phyloP scores from a whole-genome alignment of 768 basidiomycete species.

The Serendipita sp. region DNA sequence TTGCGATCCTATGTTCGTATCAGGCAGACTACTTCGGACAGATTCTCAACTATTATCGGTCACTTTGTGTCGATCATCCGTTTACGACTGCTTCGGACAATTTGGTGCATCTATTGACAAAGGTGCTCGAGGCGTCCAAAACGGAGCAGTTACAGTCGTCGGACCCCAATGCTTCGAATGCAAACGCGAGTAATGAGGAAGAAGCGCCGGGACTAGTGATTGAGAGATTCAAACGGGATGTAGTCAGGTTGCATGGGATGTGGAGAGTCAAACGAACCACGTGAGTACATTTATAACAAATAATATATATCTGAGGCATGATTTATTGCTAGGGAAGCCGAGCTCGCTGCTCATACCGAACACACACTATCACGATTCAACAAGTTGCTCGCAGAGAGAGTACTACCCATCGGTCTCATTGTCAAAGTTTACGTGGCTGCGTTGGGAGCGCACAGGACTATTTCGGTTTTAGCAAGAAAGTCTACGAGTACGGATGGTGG shows the following conservation, averaged over 20 bases:
- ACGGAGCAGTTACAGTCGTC: slow-evolving; percentile 24
- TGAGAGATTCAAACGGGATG: slow-evolving; percentile 51
- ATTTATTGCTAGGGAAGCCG: slow-evolving; percentile 28
- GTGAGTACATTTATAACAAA: slow-evolving; percentile 24
- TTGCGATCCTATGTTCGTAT: slow-evolving; percentile 83
- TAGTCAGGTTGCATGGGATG: slow-evolving; percentile 62
- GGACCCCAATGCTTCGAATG: slow-evolving; percentile 10
- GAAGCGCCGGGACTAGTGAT: slow-evolving; percentile 35
- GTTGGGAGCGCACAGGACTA: slow-evolving; percentile 73
- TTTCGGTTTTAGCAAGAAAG: slow-evolving; percentile 45
- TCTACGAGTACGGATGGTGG: slow-evolving; percentile 17
- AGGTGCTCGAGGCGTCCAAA: slow-evolving; percentile 41
- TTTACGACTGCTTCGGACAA: slow-evolving; percentile 84
- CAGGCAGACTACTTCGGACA: slow-evolving; percentile 66
- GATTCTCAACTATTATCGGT: slow-evolving; percentile 77
- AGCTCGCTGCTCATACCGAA: slow-evolving; percentile 30
- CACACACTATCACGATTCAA: slow-evolving; percentile 40
- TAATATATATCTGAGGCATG: slow-evolving; percentile 7
- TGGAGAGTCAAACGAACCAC: slow-evolving; percentile 42
- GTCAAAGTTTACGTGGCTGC: slow-evolving; percentile 54
- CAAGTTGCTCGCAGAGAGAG: slow-evolving; percentile 45
- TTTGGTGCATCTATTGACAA: slow-evolving; percentile 51
- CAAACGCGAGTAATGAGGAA: slow-evolving; percentile 10
- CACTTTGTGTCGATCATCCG: slow-evolving; percentile 69
- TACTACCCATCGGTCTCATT: slow-evolving; percentile 61